Evolutionary conservation across 2,329 filamentous ascomycete species (phyloP).

Genomic region (Calonectria hongkongensis): DNA sequence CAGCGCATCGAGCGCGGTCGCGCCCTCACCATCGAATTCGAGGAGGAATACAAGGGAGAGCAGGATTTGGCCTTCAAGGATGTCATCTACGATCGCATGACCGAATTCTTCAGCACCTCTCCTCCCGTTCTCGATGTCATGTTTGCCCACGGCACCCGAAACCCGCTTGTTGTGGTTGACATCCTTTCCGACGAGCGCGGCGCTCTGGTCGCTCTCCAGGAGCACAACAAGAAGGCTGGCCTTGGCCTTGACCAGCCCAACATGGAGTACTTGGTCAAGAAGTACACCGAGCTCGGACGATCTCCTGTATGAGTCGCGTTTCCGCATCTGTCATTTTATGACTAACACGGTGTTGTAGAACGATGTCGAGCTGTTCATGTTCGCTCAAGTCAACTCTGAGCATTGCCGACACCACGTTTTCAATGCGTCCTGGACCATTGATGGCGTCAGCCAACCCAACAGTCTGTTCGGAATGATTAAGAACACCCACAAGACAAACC

Average conservation of each 20-base stretch:
- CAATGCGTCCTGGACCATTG: conserved; percentile 97
- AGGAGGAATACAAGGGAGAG: conserved; percentile 65
- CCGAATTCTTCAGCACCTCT: conserved; percentile 82
- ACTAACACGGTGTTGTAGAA: conserved; percentile 60
- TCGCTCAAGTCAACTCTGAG: conserved; percentile 99
- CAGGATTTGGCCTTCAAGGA: conserved; percentile 77
- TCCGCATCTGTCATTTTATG: conserved; percentile 38
- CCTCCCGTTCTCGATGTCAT: conserved; percentile 83
- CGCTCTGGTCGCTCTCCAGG: conserved; percentile 83
- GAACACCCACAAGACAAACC: conserved; percentile 91
- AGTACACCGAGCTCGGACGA: conserved; percentile 67
- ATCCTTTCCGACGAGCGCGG: conserved; percentile 79
- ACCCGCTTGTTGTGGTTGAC: conserved; percentile 83
- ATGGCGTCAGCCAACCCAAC: conserved; percentile 85
- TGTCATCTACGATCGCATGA: conserved; percentile 94
- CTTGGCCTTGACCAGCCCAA: conserved; percentile 91
- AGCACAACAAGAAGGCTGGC: conserved; percentile 89
- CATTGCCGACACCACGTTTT: conserved; percentile 93
- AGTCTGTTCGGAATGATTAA: conserved; percentile 97
- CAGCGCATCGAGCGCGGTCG: conserved; percentile 92
- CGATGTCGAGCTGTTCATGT: conserved; percentile 99
- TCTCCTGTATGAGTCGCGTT: conserved; percentile 68
- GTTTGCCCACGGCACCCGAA: conserved; percentile 81
- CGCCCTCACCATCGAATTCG: conserved; percentile 81
- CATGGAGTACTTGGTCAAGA: conserved; percentile 93